Evolutionary conservation across 2,329 filamentous ascomycete species (phyloP), one percentile per base, ranked within the genome.

Genomic region (Colletotrichum graminicola): DNA sequence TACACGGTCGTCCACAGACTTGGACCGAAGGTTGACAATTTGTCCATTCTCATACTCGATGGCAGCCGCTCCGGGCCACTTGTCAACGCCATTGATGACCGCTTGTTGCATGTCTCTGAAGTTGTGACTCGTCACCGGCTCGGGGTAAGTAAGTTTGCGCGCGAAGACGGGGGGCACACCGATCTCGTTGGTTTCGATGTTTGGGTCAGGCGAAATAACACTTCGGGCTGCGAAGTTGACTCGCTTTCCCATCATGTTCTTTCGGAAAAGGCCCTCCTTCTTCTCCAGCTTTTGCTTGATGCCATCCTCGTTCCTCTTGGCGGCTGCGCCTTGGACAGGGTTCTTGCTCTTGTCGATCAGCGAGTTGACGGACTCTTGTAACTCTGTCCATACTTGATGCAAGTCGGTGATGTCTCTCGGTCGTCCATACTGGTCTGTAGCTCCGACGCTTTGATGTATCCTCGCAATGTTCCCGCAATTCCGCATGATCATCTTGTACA

Each of bases 221-320:
- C 93, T 97, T 80, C 96, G 92, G 47, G 96, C 96, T 61, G 96
- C 96, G 80, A 96, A 98, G 81, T 99, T 98, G 83, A 99, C 96
- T 85, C 96, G 94, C 86, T 99, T 99, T 73, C 96, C 96, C 96
- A 99, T 99, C 96, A 99, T 98, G 82, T 99, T 98, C 86, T 97
- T 98, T 77, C 96, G 89, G 86, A 99, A 99, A 39, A 99, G 87
- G 75, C 96, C 96, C 79, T 99, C 97, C 83, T 99, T 99, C 87
- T 99, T 99, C 83, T 99, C 96, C 36, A 99, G 87, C 79, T 95
- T 93, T 79, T 99, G 96, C 83, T 99, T 99, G 83, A 99, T 97
- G 76, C 97, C 96, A 74, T 97, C 95, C 73, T 97, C 93, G 64
- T 94, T 92, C 67, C 91, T 88, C 77, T 92, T 91, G 18, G 91